phyloP scores from a whole-genome alignment of 805 yeast species.

The Myxozyma vanderwaltii region DNA sequence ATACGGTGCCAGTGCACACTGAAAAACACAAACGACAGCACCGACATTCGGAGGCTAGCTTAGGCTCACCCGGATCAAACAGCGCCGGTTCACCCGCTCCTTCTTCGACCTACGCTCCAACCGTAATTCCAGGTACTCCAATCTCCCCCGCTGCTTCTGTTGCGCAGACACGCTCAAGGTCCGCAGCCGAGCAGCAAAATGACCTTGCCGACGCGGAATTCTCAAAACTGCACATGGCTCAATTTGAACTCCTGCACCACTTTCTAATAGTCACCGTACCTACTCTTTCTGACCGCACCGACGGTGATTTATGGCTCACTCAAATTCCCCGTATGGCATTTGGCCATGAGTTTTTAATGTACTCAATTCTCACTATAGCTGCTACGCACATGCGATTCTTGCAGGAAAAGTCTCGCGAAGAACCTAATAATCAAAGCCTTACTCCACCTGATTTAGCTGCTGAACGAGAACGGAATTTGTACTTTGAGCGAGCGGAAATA shows the following conservation, averaged over 20 bases:
- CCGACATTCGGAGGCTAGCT: not conserved
- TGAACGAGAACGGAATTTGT: constrained; percentile 16
- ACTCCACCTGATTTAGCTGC: constrained; percentile 1
- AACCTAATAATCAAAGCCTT: not conserved
- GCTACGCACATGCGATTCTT: constrained; percentile 29
- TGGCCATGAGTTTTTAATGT: constrained; percentile 31
- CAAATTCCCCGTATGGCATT: constrained; percentile 33
- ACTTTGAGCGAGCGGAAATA: constrained; percentile 32
- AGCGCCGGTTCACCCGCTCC: constrained; percentile 1
- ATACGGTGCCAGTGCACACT: not conserved
- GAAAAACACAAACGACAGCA: not conserved
- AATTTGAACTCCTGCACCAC: constrained; percentile 32
- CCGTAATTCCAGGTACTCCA: not conserved
- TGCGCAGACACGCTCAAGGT: not conserved
- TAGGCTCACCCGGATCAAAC: not conserved
- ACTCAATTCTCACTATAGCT: constrained; percentile 33
- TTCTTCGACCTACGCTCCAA: not conserved
- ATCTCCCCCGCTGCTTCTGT: not conserved
- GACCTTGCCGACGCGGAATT: constrained; percentile 23
- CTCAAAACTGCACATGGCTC: constrained; percentile 26
- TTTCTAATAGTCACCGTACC: constrained; percentile 32
- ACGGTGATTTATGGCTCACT: constrained; percentile 32
- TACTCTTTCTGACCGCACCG: constrained; percentile 29
- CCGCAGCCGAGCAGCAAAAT: constrained; percentile 3
- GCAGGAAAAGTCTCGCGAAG: constrained; percentile 4